Percentiles rank a stretch among this genome's conserved stretches.
Evolutionary conservation across 345 rosid genomes (phyloP).

Genomic region (Nasturtium officinale): DNA sequence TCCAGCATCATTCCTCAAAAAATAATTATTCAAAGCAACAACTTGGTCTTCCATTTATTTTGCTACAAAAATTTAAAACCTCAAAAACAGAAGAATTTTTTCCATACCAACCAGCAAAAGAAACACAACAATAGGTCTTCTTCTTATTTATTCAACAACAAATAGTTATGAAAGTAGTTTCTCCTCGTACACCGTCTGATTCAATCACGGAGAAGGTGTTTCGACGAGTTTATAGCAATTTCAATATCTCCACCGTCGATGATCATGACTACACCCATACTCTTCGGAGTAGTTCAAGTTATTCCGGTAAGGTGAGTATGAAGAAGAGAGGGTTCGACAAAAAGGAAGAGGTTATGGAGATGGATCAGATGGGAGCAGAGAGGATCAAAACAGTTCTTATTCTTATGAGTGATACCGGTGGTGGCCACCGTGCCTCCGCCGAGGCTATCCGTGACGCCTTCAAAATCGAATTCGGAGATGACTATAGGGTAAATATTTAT

Average conservation of each 20-base stretch:
- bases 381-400: constrained; percentile 86
- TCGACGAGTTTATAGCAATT: constrained; percentile 58
- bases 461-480: constrained; percentile 74
- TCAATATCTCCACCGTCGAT: constrained; percentile 28
- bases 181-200: constrained; percentile 53
- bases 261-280: constrained; percentile 9
- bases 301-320: constrained; percentile 38
- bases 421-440: constrained; percentile 97
- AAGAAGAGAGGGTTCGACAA: constrained; percentile 44
- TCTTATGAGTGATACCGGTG: constrained; percentile 98
- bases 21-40: background rate
- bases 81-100: background rate
- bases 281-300: constrained; percentile 24
- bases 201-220: constrained; percentile 73
- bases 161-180: constrained; percentile 53
- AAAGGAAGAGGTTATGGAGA: constrained; percentile 51
- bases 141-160: constrained; percentile 1
- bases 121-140: constrained; percentile 31
- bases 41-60: constrained; percentile 32
- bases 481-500: constrained; percentile 57
- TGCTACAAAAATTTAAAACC: constrained; percentile 1
- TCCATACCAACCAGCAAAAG: constrained; percentile 31
- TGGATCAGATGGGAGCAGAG: constrained; percentile 89
- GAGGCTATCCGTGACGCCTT: constrained; percentile 95
- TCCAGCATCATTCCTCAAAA: constrained; percentile 45